Percentiles rank a stretch among this genome's conserved stretches.
Evolutionary conservation across 1,139 yeast genomes (phyloP).

Genomic region (Diutina pseudorugosa): DNA sequence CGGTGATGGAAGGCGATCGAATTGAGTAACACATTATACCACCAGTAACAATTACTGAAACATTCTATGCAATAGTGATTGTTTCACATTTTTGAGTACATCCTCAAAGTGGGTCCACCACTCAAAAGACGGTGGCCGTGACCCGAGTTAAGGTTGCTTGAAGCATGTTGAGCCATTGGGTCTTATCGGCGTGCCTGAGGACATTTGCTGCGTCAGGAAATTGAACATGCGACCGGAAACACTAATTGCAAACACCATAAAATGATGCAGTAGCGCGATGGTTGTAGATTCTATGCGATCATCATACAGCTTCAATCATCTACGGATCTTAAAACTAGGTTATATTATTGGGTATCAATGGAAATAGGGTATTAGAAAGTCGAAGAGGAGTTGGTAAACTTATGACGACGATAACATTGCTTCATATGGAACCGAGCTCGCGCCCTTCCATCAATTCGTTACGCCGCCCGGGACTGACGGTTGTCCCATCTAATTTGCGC

Average conservation of each 20-base stretch:
- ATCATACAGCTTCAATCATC: too few species aligned
- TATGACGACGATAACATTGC: too few species aligned
- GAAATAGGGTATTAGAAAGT: neutral
- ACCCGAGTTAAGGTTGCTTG: neutral
- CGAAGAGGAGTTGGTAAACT: too few species aligned
- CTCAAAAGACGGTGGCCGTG: too few species aligned
- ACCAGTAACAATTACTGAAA: neutral
- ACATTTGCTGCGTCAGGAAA: neutral
- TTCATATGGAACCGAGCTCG: neutral
- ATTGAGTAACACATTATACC: too few species aligned
- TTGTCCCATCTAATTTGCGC: neutral
- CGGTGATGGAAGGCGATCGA: neutral
- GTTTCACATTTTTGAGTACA: too few species aligned
- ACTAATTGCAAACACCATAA: too few species aligned
- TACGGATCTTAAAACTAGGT: too few species aligned
- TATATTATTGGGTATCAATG: neutral
- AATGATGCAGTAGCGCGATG: neutral
- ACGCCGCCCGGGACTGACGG: neutral
- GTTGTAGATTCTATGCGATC: too few species aligned
- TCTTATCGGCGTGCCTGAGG: neutral
- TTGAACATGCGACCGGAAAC: neutral
- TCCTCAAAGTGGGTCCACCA: too few species aligned
- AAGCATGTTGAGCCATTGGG: neutral
- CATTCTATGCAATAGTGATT: too few species aligned
- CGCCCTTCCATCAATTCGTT: neutral